These are phyloP conservation scores for Backusella circina DNA, from an alignment of 192 early-diverging fungal species.

Conservation along the genomic window DNA sequence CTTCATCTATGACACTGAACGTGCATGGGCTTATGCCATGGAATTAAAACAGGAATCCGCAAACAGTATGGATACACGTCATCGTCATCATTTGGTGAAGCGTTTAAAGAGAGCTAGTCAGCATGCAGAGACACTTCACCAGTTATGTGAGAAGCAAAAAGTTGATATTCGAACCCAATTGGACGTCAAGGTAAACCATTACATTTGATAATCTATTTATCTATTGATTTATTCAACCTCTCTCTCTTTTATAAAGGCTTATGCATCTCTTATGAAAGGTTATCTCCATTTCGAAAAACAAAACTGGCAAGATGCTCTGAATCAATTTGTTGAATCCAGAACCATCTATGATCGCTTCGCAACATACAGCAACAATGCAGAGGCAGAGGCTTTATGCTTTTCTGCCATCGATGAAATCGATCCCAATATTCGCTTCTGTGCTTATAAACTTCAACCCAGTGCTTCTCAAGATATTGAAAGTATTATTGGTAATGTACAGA, in stretches of 20 bases:
- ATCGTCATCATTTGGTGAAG: constrained; percentile 61
- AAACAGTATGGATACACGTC: constrained; percentile 57
- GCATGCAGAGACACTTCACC: constrained; percentile 41
- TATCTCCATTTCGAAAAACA: constrained; percentile 66
- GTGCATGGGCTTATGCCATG: constrained; percentile 77
- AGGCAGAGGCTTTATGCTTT: constrained; percentile 62
- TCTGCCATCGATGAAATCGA: constrained; percentile 71
- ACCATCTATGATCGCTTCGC: constrained; percentile 67
- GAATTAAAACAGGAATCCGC: constrained; percentile 61
- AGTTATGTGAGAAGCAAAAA: constrained; percentile 39
- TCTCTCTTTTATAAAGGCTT: constrained; percentile 51
- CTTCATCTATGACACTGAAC: constrained; percentile 67
- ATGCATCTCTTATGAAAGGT: constrained; percentile 63
- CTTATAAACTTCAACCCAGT: constrained; percentile 60
- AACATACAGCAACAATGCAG: constrained; percentile 41
- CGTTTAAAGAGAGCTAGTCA: constrained; percentile 61
- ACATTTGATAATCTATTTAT: too few relatives aligned
- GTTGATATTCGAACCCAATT: constrained; percentile 51
- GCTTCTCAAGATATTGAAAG: constrained; percentile 38
- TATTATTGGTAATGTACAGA: neutral
- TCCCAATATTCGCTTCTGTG: constrained; percentile 78
- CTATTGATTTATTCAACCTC: neutral
- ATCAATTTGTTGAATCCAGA: constrained; percentile 59
- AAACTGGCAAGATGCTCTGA: constrained; percentile 61
- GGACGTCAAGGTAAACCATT: constrained; percentile 48